Evolutionary conservation across 2,329 filamentous ascomycete genomes (phyloP), one percentile per base, ranked within the genome.

Genomic region (Ilyonectria sp.): DNA sequence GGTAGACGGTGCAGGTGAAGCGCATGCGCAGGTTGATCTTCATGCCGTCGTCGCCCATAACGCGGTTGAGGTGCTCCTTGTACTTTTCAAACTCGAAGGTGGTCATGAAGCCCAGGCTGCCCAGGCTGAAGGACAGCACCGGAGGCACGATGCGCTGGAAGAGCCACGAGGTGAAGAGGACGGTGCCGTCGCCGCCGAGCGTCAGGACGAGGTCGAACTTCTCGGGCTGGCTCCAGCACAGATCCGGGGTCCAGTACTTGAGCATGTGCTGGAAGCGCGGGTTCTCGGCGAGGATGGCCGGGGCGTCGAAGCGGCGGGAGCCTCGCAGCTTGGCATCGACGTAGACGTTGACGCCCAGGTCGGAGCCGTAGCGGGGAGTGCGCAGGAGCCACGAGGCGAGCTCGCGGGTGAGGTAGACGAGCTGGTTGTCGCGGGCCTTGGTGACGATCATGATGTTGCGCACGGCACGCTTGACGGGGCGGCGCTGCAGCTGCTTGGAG

Each of bases 391-490:
- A 99, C 73, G 91, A 89, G 11, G 95, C 87, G 66, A 99, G 85
- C 79, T 99, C 94, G 66, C 93, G 89, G 2, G 96, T 99, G 73
- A 98, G 86, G 73, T 93, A 89, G 37, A 99, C 95, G 17, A 99
- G 87, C 74, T 94, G 91, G 78, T 99, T 98, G 83, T 99, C 96
- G 70, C 96, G 91, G 23, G 96, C 96, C 82, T 98, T 99, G 69
- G 96, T 99, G 71, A 99, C 94, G 76, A 99, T 97, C 96, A 99
- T 98, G 77, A 99, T 90, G 79, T 94, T 98, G 77, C 90, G 91
- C 53, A 99, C 95, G 11, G 95, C 95, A 72, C 95, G 92, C 82
- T 93, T 96, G 81, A 98, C 94, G 23, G 96, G 95, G 46, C 94
- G 90, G 63, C 95, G 91, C 83, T 97, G 95, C 65, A 99, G 87